phyloP scores from a whole-genome alignment of 495 filamentous ascomycete genomes.

The Tuber calosporum region DNA sequence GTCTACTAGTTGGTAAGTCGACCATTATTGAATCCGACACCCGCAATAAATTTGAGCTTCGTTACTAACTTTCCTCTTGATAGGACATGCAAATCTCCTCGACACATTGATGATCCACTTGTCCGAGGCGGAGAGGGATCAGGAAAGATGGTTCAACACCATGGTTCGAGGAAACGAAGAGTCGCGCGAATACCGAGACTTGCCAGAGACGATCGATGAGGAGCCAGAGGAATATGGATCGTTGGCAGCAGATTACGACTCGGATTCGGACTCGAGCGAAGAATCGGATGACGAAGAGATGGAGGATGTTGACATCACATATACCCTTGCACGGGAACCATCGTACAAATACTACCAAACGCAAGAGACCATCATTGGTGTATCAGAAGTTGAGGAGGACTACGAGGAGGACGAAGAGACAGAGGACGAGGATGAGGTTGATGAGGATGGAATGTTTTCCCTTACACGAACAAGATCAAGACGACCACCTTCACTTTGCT shows the following conservation, averaged over 20 bases:
- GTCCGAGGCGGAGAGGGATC: conserved; percentile 85
- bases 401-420: conserved; percentile 63
- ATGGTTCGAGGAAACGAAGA: conserved; percentile 68
- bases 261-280: conserved; percentile 43
- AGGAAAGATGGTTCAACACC: conserved; percentile 97
- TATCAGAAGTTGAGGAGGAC: conserved; percentile 42
- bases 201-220: conserved; percentile 72
- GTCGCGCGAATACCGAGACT: conserved; percentile 58
- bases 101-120: conserved; percentile 94
- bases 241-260: conserved; percentile 50
- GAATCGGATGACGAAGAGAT: conserved; percentile 44
- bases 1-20: conserved; percentile 64
- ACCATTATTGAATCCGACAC: not conserved
- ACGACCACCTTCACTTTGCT: conserved; percentile 57
- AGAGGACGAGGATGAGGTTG: conserved; percentile 60
- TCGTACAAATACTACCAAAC: conserved; percentile 31
- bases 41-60: not conserved
- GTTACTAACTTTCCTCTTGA: conserved; percentile 23
- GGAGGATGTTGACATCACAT: conserved; percentile 29
- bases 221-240: conserved; percentile 62
- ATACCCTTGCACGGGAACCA: conserved; percentile 18
- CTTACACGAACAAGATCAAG: conserved; percentile 68
- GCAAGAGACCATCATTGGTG: conserved; percentile 27
- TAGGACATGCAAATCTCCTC: conserved; percentile 90
- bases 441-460: conserved; percentile 58